Evolutionary conservation across 306 rosid genomes (phyloP), one percentile per base, ranked within the genome.

Genomic region (Rosa chinensis): DNA sequence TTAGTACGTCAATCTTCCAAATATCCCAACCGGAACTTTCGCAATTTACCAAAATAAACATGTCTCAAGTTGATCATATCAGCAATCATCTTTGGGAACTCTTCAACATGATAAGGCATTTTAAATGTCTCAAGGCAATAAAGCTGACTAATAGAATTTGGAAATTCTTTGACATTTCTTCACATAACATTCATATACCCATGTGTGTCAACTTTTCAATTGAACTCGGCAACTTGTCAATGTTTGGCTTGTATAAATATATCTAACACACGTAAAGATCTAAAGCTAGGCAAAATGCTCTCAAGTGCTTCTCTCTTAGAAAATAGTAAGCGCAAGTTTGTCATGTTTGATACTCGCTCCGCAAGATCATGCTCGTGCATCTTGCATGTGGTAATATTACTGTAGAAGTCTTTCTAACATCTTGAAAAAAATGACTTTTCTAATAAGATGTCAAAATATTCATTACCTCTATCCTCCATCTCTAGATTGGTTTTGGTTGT

Each of bases 281-380:
- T 35, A 5, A 72, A 75, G 6, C 50, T 1, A 5, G 25, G 10
- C 50, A 75, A 43, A 10, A 11, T 14, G 10, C 48, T 39, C 4
- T 62, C 66, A 25, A 17, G 20, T 17, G 14, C 63, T 44, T 63
- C 70, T 17, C 37, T 5, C 4, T 45, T 25, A 6, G n/a, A 63
- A 62, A 64, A 63, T 1, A 23, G 28, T 0, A 66, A 47, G 53
- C 9, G 74, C 8, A 20, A 40, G 14, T 16, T 58, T 28, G 40
- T 18, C 48, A 23, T 50, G 66, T 63, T 35, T 50, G 69, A 48
- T 18, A 61, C 56, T n/a, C n/a, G n/a, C n/a, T 44, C 12, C 20
- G 81, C 84, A 39, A 81, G 76, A 39, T 59, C 84, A 25, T 76
- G 77, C 9, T 77, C 81, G 4, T 77, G 85, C 85, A 82, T 82